Evolutionary conservation across 345 rosid genomes (phyloP).

Genomic region (Arabis hirsuta): DNA sequence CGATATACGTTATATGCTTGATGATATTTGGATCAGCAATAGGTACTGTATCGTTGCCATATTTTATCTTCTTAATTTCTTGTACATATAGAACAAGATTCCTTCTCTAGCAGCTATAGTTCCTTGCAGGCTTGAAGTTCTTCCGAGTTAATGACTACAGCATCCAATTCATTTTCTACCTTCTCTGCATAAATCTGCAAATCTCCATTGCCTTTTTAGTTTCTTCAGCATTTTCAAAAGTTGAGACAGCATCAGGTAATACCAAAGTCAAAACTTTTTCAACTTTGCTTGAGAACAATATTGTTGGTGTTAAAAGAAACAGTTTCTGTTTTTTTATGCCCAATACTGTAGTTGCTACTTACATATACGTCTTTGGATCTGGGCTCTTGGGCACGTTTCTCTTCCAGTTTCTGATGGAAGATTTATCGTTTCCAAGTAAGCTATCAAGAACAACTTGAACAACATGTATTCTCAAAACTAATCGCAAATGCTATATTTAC

Average conservation of each 20-base stretch:
- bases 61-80: neutral
- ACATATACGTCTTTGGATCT: conserved; percentile 73
- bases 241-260: conserved; percentile 87
- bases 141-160: conserved; percentile 72
- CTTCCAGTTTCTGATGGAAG: conserved; percentile 66
- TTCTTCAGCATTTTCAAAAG: conserved; percentile 70
- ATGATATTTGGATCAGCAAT: conserved; percentile 73
- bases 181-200: conserved; percentile 83
- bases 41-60: conserved; percentile 49
- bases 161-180: conserved; percentile 70
- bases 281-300: neutral
- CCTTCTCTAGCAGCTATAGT: conserved; percentile 11
- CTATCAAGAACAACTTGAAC: conserved; percentile 24
- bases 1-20: conserved; percentile 64
- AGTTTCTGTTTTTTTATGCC: neutral
- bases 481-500: conserved; percentile 15
- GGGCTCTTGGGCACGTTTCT: conserved; percentile 84
- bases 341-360: conserved; percentile 61
- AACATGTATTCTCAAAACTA: conserved; percentile 1
- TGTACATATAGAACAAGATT: neutral
- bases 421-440: conserved; percentile 81
- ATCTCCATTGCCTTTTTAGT: conserved; percentile 72
- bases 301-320: conserved; percentile 1
- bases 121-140: conserved; percentile 73
- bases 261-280: conserved; percentile 13